Evolutionary conservation across 441 rosid species (phyloP).

Genomic region (Iberis amara): DNA sequence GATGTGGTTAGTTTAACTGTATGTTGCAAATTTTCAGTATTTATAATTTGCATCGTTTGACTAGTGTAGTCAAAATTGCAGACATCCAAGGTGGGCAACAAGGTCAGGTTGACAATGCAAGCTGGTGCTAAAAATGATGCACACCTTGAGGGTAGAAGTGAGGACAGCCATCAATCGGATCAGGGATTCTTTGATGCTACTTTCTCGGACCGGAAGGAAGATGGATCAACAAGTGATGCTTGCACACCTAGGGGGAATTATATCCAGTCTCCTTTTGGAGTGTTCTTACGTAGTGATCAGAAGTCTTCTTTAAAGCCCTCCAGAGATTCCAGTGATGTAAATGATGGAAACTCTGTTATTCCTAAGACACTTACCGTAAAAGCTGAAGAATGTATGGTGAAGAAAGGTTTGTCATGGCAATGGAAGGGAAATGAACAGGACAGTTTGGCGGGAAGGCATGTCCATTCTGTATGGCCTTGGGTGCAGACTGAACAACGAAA

Average conservation of each 20-base stretch:
- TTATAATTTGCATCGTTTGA: constrained; percentile 29
- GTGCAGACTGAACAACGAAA: constrained; percentile 51
- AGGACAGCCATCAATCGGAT: constrained; percentile 62
- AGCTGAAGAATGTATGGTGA: constrained; percentile 76
- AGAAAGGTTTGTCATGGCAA: constrained; percentile 80
- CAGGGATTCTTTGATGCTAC: constrained; percentile 54
- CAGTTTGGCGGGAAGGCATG: constrained; percentile 43
- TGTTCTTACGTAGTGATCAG: constrained; percentile 42
- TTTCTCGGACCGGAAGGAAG: constrained; percentile 57
- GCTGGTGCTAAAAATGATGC: constrained; percentile 44
- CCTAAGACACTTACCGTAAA: constrained; percentile 60
- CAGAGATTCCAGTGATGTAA: constrained; percentile 58
- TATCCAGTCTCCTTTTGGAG: constrained; percentile 48
- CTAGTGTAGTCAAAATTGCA: constrained; percentile 32
- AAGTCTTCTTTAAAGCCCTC: constrained; percentile 39
- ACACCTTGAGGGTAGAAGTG: constrained; percentile 58
- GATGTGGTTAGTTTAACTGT: constrained; percentile 66
- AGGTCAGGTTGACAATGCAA: constrained; percentile 68
- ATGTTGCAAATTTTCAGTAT: not conserved
- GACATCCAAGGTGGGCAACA: constrained; percentile 75
- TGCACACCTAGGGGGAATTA: constrained; percentile 71
- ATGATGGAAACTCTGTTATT: constrained; percentile 54
- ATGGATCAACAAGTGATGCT: constrained; percentile 60
- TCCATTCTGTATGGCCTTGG: constrained; percentile 47
- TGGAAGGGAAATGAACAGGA: constrained; percentile 80